Base-by-base conservation (phyloP, 495 filamentous ascomycete species). In the Penicillium chermesinum region DNA sequence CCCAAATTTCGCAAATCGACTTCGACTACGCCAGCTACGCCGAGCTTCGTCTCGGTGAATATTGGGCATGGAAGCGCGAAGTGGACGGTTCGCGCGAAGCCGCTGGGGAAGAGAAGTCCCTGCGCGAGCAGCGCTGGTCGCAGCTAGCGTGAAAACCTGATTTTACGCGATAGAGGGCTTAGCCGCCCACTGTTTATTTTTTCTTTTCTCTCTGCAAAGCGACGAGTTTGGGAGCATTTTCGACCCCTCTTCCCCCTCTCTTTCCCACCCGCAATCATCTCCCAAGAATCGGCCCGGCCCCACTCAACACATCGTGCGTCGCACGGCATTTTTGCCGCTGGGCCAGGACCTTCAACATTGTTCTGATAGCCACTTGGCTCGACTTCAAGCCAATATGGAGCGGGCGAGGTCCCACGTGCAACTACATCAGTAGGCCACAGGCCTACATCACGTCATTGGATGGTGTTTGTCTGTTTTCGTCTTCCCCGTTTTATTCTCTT, bases 1-100 rank as follows among this genome's bases (percentile, higher is more conserved):
- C 90, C 1, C 87, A 82, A 14, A 97, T 99, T 53, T 91, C 87
- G 3, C 82, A 91, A 48, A 97, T 99, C 53, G 89, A 97, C 63
- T 99, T 99, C 59, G 90, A 99, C 67, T 99, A 97, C 57, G 88
- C 88, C 30, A 77, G 79, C 18, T 99, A 97, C 67, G 94, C 91
- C 17, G 88, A 96, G 62, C 61, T 85, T 3, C 76, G 94, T 46
- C 72, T 99, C 7, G 86, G 87, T 33, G 93, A 99, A 72, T 99
- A 96, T 67, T 95, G 84, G 77, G 89, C 83, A n/a, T 99, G 93
- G 93, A 84, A 88, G 49, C 82, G 74, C 10, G 87, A 89, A 65
- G 56, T 63, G 7, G 78, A 85, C 40, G 85, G 83, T 7, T 77
- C 70, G 35, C 74, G 84, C n/a, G 61, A 72, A 32, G 61, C 64